Base-by-base conservation (phyloP, 768 basidiomycete species). In the Lactarius psammicola region DNA sequence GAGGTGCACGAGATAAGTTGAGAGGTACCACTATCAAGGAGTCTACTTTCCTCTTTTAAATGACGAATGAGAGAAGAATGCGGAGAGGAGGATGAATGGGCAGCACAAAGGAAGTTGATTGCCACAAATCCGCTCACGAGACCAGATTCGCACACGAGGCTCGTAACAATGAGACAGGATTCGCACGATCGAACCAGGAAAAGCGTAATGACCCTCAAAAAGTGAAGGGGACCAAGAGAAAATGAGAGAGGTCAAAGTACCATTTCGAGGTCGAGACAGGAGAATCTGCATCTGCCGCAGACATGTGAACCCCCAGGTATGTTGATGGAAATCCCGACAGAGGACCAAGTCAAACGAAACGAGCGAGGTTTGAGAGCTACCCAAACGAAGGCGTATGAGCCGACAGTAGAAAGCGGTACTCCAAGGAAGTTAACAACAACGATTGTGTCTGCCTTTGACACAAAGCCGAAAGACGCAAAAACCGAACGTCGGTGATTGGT, bases 31-130 rank as follows among this genome's bases (percentile, higher is more conserved):
- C 8, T 30, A 54, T 30, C 30, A 6, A 23, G 53, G 17, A 31
- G 31, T 17, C 18, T 55, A 55, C 26, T 55, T 55, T 20, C 54
- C 54, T 31, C 13, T 33, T 55, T 55, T 20, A 20, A 20, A 31
- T 8, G 30, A 10, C 3, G 30, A 31, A 55, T 18, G 54, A 30
- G 18, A 33, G 31, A 33, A 31, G 54, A 30, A 31, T 13, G 31
- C 30, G 30, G 23, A 33, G 54, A n/a, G 28, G 17, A 55, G 18
- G 3, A 31, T 2, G 49, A 51, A 55, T 33, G 54, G 17, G n/a
- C 31, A 55, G 9, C 30, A 55, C 54, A 55, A 55, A 10, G 54
- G 30, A 33, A 55, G 54, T 55, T 20, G 30, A n/a, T 55, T 55
- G 30, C 54, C 54, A 55, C 54, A 55, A 55, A 30, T 33, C 54